Evolutionary conservation across 1,139 yeast genomes (phyloP).

Genomic region (Hansenula sp.): DNA sequence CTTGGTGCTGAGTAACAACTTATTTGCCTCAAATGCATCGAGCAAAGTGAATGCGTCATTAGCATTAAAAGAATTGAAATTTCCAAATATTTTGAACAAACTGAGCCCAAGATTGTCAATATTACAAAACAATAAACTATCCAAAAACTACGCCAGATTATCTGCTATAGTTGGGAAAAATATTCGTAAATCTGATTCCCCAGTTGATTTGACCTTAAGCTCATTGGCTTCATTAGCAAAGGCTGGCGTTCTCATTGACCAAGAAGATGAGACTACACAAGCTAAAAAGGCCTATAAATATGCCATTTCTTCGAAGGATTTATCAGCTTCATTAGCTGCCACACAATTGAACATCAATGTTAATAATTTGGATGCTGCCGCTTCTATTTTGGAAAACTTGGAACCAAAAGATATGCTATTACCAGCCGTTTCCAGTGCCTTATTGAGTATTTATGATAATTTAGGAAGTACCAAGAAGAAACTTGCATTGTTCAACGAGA

Average conservation of each 20-base stretch:
- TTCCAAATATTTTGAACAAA: constrained; percentile 17
- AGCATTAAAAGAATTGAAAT: constrained; percentile 28
- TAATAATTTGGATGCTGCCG: constrained; percentile 43
- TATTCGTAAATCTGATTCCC: constrained; percentile 2
- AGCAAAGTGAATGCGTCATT: constrained; percentile 23
- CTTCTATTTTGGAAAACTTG: constrained; percentile 37
- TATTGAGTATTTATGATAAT: constrained; percentile 45
- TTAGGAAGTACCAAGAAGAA: constrained; percentile 27
- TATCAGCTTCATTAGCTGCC: constrained; percentile 39
- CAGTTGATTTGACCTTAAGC: constrained; percentile 11
- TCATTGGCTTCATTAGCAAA: constrained; percentile 11
- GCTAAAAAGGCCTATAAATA: constrained; percentile 29
- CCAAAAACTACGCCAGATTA: constrained; percentile 18
- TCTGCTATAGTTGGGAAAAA: constrained; percentile 15
- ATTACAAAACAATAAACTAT: constrained; percentile 13
- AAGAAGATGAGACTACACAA: constrained; percentile 11
- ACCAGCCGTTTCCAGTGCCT: constrained; percentile 43
- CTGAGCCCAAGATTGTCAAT: constrained; percentile 18
- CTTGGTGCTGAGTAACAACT: constrained; percentile 28
- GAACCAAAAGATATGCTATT: constrained; percentile 23
- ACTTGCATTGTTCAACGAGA: constrained; percentile 24
- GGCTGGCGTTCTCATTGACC: constrained; percentile 13
- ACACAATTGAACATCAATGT: constrained; percentile 40
- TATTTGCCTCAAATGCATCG: constrained; percentile 23
- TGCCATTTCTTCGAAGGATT: constrained; percentile 24